These are phyloP conservation scores for Datisca glomerata DNA, from an alignment of 306 rosid genomes.

Conservation along the genomic window DNA sequence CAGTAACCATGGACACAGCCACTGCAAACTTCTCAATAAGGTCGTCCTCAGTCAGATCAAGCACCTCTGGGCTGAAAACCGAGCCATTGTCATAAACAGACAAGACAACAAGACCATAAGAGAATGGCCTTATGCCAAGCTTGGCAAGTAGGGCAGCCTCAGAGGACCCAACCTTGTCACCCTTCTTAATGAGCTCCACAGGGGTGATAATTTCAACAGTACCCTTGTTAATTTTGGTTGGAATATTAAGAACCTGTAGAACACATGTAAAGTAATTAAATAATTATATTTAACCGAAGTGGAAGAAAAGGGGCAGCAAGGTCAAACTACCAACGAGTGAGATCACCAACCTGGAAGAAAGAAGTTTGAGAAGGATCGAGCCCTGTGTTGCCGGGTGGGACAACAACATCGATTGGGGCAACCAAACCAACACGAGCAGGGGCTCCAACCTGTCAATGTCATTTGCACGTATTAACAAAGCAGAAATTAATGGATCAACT, in stretches of 20 bases:
- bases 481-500: no score
- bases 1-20: conserved; percentile 66
- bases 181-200: conserved; percentile 86
- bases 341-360: conserved; percentile 69
- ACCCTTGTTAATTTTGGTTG: conserved; percentile 92
- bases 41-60: conserved; percentile 73
- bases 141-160: conserved; percentile 93
- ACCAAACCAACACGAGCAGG: conserved; percentile 98
- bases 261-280: not conserved
- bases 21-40: conserved; percentile 55
- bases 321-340: no score
- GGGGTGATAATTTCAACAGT: conserved; percentile 94
- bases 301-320: no score
- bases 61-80: conserved; percentile 79
- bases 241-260: conserved; percentile 69
- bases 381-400: conserved; percentile 94
- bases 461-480: no score
- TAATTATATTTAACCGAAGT: no score
- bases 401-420: conserved; percentile 92
- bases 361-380: conserved; percentile 94
- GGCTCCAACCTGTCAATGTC: conserved; percentile 84
- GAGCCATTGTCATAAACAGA: conserved; percentile 77
- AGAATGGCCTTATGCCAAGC: conserved; percentile 89
- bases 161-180: conserved; percentile 88
- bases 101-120: conserved; percentile 69